Evolutionary conservation across 2,329 filamentous ascomycete genomes (phyloP).

Genomic region (Apiospora rasikravindrae): DNA sequence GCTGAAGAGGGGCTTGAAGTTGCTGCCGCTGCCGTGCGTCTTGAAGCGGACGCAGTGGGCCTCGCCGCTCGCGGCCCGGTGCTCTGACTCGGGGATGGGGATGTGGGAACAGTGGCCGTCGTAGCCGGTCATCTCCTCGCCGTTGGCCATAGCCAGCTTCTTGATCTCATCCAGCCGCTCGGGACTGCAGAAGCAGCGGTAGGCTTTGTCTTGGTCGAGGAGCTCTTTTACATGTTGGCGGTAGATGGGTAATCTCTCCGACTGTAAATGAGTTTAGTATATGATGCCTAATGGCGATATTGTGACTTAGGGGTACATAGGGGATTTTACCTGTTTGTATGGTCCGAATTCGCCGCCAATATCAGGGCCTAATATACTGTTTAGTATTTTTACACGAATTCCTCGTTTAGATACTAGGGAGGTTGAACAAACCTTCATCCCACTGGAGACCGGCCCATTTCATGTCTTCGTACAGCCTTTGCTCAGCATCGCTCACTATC

Average conservation of each 20-base stretch:
- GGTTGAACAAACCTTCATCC: slow-evolving; percentile 75
- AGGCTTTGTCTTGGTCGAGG: slow-evolving; percentile 75
- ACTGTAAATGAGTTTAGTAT: slow-evolving; percentile 52
- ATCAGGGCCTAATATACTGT: slow-evolving; percentile 66
- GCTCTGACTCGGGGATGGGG: slow-evolving; percentile 68
- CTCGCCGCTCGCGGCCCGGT: slow-evolving; percentile 72
- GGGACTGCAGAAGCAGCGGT: slow-evolving; percentile 89
- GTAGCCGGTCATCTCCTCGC: slow-evolving; percentile 49
- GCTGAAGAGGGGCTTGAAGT: slow-evolving; percentile 66
- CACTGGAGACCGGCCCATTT: slow-evolving; percentile 88
- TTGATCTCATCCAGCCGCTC: slow-evolving; percentile 73
- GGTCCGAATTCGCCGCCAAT: slow-evolving; percentile 82
- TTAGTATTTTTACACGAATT: slow-evolving; percentile 25
- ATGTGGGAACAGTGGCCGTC: slow-evolving; percentile 74
- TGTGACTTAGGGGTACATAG: not conserved
- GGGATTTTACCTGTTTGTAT: slow-evolving; percentile 72
- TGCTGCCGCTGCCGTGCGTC: slow-evolving; percentile 39
- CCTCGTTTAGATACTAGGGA: not conserved
- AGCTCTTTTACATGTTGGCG: slow-evolving; percentile 71
- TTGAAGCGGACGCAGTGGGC: slow-evolving; percentile 79
- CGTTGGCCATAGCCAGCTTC: slow-evolving; percentile 61
- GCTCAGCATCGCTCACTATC: slow-evolving; percentile 79
- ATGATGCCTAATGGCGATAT: too few species aligned
- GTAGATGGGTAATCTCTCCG: slow-evolving; percentile 78
- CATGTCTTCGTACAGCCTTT: slow-evolving; percentile 77